Percentiles rank a stretch among this genome's conserved stretches.
These are phyloP conservation scores for Eimeria praecox DNA, from an alignment of 169 alveolate genomes.

Conservation along the genomic window DNA sequence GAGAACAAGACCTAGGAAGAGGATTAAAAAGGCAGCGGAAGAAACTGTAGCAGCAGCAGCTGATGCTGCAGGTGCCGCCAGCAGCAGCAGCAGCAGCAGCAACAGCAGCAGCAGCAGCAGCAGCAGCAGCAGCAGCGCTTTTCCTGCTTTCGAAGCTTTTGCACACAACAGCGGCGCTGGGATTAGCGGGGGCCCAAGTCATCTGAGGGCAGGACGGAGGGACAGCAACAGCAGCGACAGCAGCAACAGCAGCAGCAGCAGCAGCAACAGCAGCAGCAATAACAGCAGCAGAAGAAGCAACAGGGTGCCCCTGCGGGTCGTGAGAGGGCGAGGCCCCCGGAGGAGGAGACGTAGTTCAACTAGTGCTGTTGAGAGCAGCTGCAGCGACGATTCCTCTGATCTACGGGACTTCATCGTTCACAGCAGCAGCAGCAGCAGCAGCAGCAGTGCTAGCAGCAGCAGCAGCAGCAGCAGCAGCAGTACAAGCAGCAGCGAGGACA, in stretches of 20 bases:
- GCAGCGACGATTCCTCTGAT: conserved; percentile 20
- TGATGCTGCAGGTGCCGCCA: no score
- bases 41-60: conserved; percentile 8
- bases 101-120: conserved; percentile 32
- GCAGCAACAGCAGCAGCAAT: conserved; percentile 12
- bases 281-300: neutral
- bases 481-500: no score
- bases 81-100: conserved; percentile 34
- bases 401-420: neutral
- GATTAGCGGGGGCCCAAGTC: neutral
- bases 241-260: conserved; percentile 4
- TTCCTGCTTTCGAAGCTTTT: neutral
- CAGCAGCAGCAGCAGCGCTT: conserved; percentile 29
- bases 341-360: neutral
- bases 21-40: neutral
- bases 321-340: neutral
- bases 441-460: conserved; percentile 23
- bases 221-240: neutral
- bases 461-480: conserved; percentile 1
- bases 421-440: conserved; percentile 53
- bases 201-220: no score
- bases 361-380: neutral
- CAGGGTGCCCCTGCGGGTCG: neutral
- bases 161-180: neutral
- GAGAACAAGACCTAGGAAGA: neutral